Conservation (phyloP, 306 rosid species). For the Pyrus communis region DNA sequence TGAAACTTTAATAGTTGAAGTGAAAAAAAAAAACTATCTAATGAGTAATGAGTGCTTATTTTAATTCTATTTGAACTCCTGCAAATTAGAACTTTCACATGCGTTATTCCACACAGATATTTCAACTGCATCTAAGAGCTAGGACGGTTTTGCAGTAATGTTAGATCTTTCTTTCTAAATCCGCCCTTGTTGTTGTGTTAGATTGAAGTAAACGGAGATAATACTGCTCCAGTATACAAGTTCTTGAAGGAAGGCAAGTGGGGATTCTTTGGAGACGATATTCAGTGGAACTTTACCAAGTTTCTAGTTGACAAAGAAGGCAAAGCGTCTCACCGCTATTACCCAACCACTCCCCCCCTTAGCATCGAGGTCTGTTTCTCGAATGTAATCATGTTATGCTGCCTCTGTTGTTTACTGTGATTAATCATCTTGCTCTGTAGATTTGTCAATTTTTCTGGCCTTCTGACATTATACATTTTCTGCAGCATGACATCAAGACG, state of each 20-base stretch:
- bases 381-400: not conserved
- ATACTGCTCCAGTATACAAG: constrained; percentile 59
- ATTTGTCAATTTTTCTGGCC: not conserved
- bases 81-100: not conserved
- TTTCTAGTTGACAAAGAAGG: constrained; percentile 74
- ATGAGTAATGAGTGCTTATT: not conserved
- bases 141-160: not conserved
- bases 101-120: not conserved
- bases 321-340: constrained; percentile 60
- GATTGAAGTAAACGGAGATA: constrained; percentile 80
- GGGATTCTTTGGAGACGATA: constrained; percentile 76
- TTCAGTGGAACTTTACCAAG: constrained; percentile 88
- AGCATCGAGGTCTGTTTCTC: constrained; percentile 47
- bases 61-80: not conserved
- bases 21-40: too few relatives aligned
- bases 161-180: not conserved
- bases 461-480: not conserved
- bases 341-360: constrained; percentile 84
- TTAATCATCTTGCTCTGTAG: not conserved
- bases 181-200: constrained; percentile 9
- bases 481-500: constrained; percentile 59
- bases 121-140: not conserved
- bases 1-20: not conserved
- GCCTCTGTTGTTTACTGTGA: not conserved
- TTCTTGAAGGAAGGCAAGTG: constrained; percentile 66